Base-by-base conservation (phyloP, 1,139 yeast genomes). In the Pichia sp. region DNA sequence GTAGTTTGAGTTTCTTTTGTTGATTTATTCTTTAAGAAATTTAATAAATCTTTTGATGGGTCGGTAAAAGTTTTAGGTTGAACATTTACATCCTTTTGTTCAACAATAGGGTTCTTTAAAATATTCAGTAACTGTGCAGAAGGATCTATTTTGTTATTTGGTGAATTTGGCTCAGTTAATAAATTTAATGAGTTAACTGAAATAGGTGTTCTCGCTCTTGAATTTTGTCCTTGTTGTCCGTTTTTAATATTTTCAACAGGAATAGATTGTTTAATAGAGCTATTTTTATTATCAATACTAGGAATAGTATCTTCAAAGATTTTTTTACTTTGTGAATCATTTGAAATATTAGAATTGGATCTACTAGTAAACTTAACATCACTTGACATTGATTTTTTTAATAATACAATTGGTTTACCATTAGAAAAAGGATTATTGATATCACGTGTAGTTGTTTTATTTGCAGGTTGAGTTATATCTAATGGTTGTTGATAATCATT, bases 391-490 rank as follows among this genome's bases (percentile, higher is more conserved):
- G 57, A 53, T 42, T 57, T 53, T 36, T 49, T 57, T 30, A 59
- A 48, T 40, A 58, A 39, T 6, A 51, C 46, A 28, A 57, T 40
- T 25, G 59, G 54, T 41, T 53, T 54, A 7, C 45, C 44, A 30
- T 25, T 34, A 6, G 52, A 29, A 11, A 47, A 27, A 40, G 48
- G 26, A 18, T 42, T 42, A 18, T n/a, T 35, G 2, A 52, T 42
- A 33, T 43, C 46, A 40, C 47, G 36, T 30, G 40, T 31, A 6
- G 51, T 49, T 28, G 52, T 30, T 11, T 39, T 30, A 40, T 56
- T 57, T 1, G 59, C 60, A 26, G 60, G 60, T 35, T 47, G 28
- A 4, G 57, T 55, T 11, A 57, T 52, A 40, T 55, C 58, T 3
- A 57, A 8, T n/a, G 40, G 11, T 27, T 5, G 11, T 30, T 40